Evolutionary conservation across 345 rosid species (phyloP).

Genomic region (Moringa oleifera): DNA sequence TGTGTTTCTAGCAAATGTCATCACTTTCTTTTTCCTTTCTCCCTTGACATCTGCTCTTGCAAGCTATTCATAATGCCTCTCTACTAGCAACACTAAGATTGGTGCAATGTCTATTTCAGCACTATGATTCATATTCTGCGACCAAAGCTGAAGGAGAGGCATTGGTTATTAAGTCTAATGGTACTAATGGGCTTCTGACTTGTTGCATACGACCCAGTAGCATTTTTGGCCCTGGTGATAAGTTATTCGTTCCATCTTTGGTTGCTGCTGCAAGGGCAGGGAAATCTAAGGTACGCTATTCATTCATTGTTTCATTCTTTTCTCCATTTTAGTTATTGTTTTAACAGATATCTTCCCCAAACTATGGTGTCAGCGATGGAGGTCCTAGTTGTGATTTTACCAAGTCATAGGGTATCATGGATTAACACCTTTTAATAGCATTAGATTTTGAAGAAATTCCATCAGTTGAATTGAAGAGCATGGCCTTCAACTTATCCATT

Average conservation of each 20-base stretch:
- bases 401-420: too few relatives aligned
- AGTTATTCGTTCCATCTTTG: conserved; percentile 74
- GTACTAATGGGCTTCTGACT: conserved; percentile 69
- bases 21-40: too few relatives aligned
- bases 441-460: neutral
- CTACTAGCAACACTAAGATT: neutral
- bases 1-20: too few relatives aligned
- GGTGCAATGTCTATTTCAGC: conserved; percentile 37
- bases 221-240: conserved; percentile 96
- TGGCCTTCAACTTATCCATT: neutral
- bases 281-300: conserved; percentile 63
- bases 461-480: too few relatives aligned
- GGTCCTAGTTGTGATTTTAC: neutral
- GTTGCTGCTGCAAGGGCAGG: conserved; percentile 83
- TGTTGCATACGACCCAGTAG: conserved; percentile 93
- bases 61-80: neutral
- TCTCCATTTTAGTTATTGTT: neutral
- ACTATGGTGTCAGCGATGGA: neutral
- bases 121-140: conserved; percentile 79
- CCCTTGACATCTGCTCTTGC: neutral
- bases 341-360: neutral
- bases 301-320: conserved; percentile 5
- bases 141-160: conserved; percentile 92
- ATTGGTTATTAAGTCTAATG: conserved; percentile 62
- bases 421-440: neutral